phyloP scores from a whole-genome alignment of 2,329 filamentous ascomycete species.

The Neophaeococcomyces mojaviensis region DNA sequence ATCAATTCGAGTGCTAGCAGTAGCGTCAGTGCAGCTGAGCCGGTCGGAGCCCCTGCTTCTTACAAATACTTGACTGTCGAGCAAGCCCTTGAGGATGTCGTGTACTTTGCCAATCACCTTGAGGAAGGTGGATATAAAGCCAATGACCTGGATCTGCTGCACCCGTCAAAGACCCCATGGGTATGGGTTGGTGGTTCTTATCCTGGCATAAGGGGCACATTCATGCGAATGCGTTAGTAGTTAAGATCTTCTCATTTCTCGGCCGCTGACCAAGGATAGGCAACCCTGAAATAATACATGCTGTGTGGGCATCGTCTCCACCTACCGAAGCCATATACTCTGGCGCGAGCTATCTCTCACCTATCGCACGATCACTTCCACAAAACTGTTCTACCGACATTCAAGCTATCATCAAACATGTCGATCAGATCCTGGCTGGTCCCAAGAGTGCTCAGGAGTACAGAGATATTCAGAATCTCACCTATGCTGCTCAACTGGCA shows the following conservation, averaged over 20 bases:
- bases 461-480: too few relatives aligned
- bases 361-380: slow-evolving; percentile 41
- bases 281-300: slow-evolving; percentile 36
- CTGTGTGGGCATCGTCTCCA: slow-evolving; percentile 35
- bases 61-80: slow-evolving; percentile 33
- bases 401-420: slow-evolving; percentile 41
- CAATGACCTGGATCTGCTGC: slow-evolving; percentile 25
- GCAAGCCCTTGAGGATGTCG: slow-evolving; percentile 36
- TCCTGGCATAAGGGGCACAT: slow-evolving; percentile 31
- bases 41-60: slow-evolving; percentile 25
- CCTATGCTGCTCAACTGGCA: too few relatives aligned
- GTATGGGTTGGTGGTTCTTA: slow-evolving; percentile 40
- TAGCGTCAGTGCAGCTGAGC: not conserved
- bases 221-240: not conserved
- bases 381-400: slow-evolving; percentile 45
- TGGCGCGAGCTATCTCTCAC: slow-evolving; percentile 46
- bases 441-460: too few relatives aligned
- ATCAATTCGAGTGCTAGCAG: not conserved
- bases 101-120: slow-evolving; percentile 36
- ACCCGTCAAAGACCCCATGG: slow-evolving; percentile 35
- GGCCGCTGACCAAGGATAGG: too few relatives aligned
- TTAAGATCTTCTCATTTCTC: too few relatives aligned
- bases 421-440: slow-evolving; percentile 29
- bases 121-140: slow-evolving; percentile 24
- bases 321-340: slow-evolving; percentile 42